Percentiles rank a stretch among this genome's conserved stretches.
phyloP scores from a whole-genome alignment of 257 asterid species.

The Lantana camara region DNA sequence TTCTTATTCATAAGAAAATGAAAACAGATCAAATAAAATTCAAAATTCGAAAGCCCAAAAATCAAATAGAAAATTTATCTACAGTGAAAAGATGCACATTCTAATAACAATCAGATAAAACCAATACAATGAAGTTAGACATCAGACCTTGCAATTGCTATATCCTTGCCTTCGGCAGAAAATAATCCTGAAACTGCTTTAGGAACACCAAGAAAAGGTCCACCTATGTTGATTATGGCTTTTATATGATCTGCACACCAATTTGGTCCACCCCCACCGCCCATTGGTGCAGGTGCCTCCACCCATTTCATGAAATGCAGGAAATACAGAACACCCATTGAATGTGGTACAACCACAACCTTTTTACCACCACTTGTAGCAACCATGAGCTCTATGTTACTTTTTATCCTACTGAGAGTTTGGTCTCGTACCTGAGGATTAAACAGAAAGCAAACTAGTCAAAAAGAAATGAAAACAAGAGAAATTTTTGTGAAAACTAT shows the following conservation, averaged over 20 bases:
- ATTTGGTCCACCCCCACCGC: slow-evolving; percentile 86
- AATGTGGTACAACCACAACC: slow-evolving; percentile 81
- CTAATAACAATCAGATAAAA: slow-evolving; percentile 7
- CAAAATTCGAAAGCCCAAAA: not conserved
- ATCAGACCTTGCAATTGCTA: slow-evolving; percentile 73
- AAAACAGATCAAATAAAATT: too few relatives aligned
- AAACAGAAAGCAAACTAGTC: slow-evolving; percentile 23
- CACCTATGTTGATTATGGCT: slow-evolving; percentile 83
- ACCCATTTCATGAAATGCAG: slow-evolving; percentile 95
- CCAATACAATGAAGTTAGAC: slow-evolving; percentile 22
- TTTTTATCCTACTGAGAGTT: slow-evolving; percentile 74
- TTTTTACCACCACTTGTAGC: slow-evolving; percentile 70
- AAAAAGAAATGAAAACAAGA: slow-evolving; percentile 10
- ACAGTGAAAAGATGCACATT: slow-evolving; percentile 10
- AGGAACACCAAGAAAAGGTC: slow-evolving; percentile 86
- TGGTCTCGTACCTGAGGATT: slow-evolving; percentile 74
- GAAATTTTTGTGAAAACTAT: slow-evolving; percentile 5
- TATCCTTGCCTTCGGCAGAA: slow-evolving; percentile 86
- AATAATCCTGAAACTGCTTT: slow-evolving; percentile 72
- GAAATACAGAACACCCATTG: slow-evolving; percentile 84
- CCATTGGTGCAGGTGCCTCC: slow-evolving; percentile 76
- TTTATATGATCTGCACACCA: slow-evolving; percentile 84
- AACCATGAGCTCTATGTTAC: slow-evolving; percentile 79
- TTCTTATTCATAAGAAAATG: not conserved
- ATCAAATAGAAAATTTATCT: not conserved